Percentiles rank a stretch among this genome's conserved stretches.
phyloP scores from a whole-genome alignment of 371 early-diverging fungal genomes.

The Saksenaea vasiformis region DNA sequence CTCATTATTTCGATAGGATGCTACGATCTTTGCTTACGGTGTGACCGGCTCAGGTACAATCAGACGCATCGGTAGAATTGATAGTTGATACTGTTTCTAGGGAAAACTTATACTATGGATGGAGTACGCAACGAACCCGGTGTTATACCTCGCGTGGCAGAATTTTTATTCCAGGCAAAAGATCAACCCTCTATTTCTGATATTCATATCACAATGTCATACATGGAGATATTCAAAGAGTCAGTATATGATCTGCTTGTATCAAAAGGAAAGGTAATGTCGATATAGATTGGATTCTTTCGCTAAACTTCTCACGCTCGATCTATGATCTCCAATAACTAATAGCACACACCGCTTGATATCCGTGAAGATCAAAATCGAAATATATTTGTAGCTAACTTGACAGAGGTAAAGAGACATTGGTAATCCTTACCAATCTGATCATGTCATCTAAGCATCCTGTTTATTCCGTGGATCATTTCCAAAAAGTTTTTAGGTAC shows the following conservation, averaged over 20 bases:
- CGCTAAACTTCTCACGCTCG: no score
- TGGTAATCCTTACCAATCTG: neutral
- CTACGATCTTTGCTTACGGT: slow-evolving; percentile 76
- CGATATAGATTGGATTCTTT: neutral
- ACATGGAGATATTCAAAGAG: slow-evolving; percentile 71
- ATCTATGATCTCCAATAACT: no score
- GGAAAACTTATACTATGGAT: slow-evolving; percentile 76
- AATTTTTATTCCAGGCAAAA: slow-evolving; percentile 26
- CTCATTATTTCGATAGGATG: slow-evolving; percentile 26
- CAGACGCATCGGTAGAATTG: no score
- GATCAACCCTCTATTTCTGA: slow-evolving; percentile 8
- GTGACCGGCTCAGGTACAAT: slow-evolving; percentile 63
- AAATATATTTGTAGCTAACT: slow-evolving; percentile 57
- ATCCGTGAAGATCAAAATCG: slow-evolving; percentile 55
- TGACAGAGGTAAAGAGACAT: slow-evolving; percentile 40
- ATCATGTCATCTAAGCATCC: slow-evolving; percentile 14
- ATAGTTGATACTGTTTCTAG: slow-evolving; percentile 27
- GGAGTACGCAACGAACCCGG: slow-evolving; percentile 52
- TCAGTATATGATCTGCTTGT: slow-evolving; percentile 59
- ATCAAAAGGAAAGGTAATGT: slow-evolving; percentile 35
- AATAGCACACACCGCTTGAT: slow-evolving; percentile 17
- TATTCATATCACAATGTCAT: slow-evolving; percentile 45
- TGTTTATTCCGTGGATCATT: slow-evolving; percentile 52
- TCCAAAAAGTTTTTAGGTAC: slow-evolving; percentile 44
- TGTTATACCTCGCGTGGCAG: slow-evolving; percentile 58